Conservation (phyloP, 2,329 filamentous ascomycete genomes). For the Claviceps sp. region DNA sequence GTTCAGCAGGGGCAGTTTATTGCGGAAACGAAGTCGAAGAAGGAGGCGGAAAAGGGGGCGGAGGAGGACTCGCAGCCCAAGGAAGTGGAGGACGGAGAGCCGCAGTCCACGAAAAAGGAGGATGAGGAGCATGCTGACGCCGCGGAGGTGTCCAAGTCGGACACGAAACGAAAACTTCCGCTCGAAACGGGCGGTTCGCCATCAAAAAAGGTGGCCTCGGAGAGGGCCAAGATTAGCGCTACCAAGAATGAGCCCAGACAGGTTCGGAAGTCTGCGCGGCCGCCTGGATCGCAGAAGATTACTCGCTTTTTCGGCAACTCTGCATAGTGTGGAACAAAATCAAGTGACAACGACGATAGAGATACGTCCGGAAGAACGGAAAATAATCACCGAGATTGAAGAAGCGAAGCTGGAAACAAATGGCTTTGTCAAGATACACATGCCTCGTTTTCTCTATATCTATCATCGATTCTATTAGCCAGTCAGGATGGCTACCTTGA, state of each 20-base stretch:
- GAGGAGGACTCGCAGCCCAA: background rate
- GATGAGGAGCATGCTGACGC: background rate
- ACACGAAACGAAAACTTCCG: slow-evolving; percentile 14
- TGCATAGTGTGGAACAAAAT: slow-evolving; percentile 9
- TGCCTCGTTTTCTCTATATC: too few relatives aligned
- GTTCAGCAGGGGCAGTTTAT: too few relatives aligned
- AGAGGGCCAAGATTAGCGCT: slow-evolving; percentile 24
- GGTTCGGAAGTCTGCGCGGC: slow-evolving; percentile 62
- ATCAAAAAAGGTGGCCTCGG: slow-evolving; percentile 15
- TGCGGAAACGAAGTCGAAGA: background rate
- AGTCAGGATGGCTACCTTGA: too few relatives aligned
- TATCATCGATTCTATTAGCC: too few relatives aligned
- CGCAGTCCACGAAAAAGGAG: background rate
- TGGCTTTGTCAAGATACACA: too few relatives aligned
- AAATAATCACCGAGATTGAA: too few relatives aligned
- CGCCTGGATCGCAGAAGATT: slow-evolving; percentile 41
- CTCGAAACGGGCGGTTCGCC: slow-evolving; percentile 9
- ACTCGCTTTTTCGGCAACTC: slow-evolving; percentile 73
- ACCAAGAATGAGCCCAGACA: slow-evolving; percentile 26
- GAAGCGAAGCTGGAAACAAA: too few relatives aligned
- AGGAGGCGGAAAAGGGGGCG: slow-evolving; percentile 11
- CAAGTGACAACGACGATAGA: background rate
- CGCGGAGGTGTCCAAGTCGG: background rate
- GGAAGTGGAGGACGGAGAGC: background rate
- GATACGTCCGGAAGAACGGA: background rate